Evolutionary conservation across 1,284 basidiomycete genomes (phyloP), one percentile per base, ranked within the genome.

Genomic region (Clitocybe nebularis): DNA sequence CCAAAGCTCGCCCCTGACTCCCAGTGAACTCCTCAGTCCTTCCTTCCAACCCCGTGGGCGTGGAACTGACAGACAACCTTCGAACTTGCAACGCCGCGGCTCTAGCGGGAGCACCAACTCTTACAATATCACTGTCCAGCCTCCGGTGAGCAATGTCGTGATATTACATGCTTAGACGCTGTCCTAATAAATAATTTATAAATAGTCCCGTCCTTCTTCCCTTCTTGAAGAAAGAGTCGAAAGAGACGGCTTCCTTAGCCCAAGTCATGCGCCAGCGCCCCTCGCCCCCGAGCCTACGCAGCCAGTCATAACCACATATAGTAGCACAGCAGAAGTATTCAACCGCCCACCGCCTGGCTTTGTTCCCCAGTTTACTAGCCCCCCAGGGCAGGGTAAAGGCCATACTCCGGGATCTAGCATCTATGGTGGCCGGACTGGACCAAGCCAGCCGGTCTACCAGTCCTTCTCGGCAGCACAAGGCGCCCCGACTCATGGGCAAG

Each of bases 121-220:
- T 3, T 21, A 50, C 24, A 46, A 55, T 13, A 52, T 57, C 20
- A 35, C 11, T 8, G 44, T 59, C 13, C 48, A 53, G 21, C 55
- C 56, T 44, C 57, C 55, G 17, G 57, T 59, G 45, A 7, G 41
- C 30, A 25, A 6, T 10, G 17, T 17, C 21, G 49, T 50, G 13
- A 43, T 43, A 14, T 33, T 32, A n/a, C 24, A 36, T 22, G 3
- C 4, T 36, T 6, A 36, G 7, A 16, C 7, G 1, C 19, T 1
- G n/a, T 5, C 19, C 3, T 38, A 22, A 8, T 42, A 10, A 42
- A 11, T 16, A 17, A 13, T 26, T 10, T 1, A 4, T 16, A 30
- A 26, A 23, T 25, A 33, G 35, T 17, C 36, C 37, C 28, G 28
- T 40, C 24, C 40, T 10, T 14, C 43, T 43, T 35, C 39, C 26